Base-by-base conservation (phyloP, 352 stramenopile genomes). In the Globisporangium paroecandrum region DNA sequence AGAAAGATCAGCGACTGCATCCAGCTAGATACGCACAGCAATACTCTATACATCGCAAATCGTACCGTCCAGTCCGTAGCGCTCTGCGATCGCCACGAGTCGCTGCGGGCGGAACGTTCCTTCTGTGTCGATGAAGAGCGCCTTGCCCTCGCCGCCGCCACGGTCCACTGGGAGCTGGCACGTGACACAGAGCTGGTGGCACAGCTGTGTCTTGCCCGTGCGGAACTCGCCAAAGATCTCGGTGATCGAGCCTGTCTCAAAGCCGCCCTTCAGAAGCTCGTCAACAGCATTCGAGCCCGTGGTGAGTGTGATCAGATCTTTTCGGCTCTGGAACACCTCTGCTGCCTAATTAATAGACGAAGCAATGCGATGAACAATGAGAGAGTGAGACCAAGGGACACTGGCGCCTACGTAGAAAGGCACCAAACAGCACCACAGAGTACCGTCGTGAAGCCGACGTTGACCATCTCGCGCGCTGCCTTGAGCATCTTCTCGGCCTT, bases 121-220 rank as follows among this genome's bases (percentile, higher is more conserved):
- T 83, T 99, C 98, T 3, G 98, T 99, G 76, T 99, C 98, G 70
- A 99, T 99, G 76, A 95, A 99, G 59, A 99, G 97, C 22, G 97
- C 96, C 74, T 98, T 97, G 53, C 98, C 98, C 81, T 99, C 97
- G 5, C 96, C 98, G 57, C 98, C 98, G 55, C 98, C 98, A 47
- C 98, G 93, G 66, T 98, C 97, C 66, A 99, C 87, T 2, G 96
- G 92, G 54, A 99, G 86, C 82, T 99, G 98, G 72, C 96, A 99
- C 46, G 97, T 99, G 41, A 99, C 97, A 76, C 98, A 99, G 1
- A 99, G 83, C 64, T 98, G 99, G 73, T 99, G 98, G 73, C 98
- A 99, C 49, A 99, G 76, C 77, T 99, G 97, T 10, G 98, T 99
- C 79, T 99, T 99, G 41, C 98, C 98, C 18, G 97, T 99, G 18